Evolutionary conservation across 306 rosid genomes (phyloP).

Genomic region (Prunus padus): DNA sequence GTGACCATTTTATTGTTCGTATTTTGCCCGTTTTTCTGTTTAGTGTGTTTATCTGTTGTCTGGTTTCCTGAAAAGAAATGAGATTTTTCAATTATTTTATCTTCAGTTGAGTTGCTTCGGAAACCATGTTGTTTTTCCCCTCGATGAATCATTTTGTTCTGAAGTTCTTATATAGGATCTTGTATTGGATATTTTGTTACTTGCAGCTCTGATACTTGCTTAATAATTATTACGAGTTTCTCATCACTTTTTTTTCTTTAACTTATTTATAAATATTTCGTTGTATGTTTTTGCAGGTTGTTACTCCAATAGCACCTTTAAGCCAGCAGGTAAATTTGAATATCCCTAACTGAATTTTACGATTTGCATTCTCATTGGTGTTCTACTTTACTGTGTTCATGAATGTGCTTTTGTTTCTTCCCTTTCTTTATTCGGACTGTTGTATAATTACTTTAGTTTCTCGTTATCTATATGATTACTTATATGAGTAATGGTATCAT

Average conservation of each 20-base stretch:
- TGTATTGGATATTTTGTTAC: background rate
- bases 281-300: slow-evolving; percentile 64
- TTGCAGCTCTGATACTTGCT: background rate
- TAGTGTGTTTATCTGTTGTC: background rate
- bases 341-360: background rate
- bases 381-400: background rate
- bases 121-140: background rate
- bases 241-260: background rate
- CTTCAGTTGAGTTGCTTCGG: background rate
- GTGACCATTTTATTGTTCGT: slow-evolving; percentile 19
- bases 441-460: background rate
- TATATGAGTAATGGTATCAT: background rate
- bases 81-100: background rate
- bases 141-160: background rate
- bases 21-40: background rate
- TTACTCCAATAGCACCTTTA: slow-evolving; percentile 95
- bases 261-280: background rate
- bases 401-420: background rate
- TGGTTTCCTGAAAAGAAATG: background rate
- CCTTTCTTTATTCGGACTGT: background rate
- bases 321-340: slow-evolving; percentile 80
- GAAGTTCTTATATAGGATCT: background rate
- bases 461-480: no score
- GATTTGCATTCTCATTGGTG: background rate
- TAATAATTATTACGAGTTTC: background rate